Percentiles rank a stretch among this genome's conserved stretches.
phyloP scores from a whole-genome alignment of 192 early-diverging fungal species.

The Podila clonocystis region DNA sequence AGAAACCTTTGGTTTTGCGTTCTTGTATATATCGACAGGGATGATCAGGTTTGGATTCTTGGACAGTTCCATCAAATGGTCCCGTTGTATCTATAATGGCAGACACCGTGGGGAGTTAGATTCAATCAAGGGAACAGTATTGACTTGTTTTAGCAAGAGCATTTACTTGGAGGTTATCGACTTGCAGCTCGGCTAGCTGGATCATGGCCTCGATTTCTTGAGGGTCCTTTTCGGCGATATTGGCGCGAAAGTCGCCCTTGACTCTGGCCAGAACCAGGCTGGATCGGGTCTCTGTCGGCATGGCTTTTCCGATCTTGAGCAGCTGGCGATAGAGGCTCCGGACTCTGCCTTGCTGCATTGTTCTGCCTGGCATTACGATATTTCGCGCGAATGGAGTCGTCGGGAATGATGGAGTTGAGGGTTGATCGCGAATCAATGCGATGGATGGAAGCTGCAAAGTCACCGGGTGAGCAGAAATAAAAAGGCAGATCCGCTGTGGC shows the following conservation, averaged over 20 bases:
- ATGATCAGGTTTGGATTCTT: conserved; percentile 51
- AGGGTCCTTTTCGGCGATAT: conserved; percentile 30
- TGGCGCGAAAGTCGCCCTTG: conserved; percentile 39
- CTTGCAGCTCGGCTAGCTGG: conserved; percentile 43
- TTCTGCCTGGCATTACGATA: conserved; percentile 11
- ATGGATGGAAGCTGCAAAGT: too few relatives aligned
- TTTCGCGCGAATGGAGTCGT: not conserved
- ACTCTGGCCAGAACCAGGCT: conserved; percentile 39
- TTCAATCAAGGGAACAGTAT: not conserved
- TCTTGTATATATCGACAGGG: conserved; percentile 48
- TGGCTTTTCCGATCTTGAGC: conserved; percentile 41
- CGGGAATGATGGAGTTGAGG: not conserved
- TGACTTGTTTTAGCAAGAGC: too few relatives aligned
- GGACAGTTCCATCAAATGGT: conserved; percentile 39
- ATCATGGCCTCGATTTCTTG: conserved; percentile 41
- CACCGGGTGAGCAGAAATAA: too few relatives aligned
- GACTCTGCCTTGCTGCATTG: conserved; percentile 24
- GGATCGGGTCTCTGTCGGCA: conserved; percentile 45
- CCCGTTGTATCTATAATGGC: conserved; percentile 31
- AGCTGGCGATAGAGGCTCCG: conserved; percentile 24
- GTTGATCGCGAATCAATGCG: not conserved
- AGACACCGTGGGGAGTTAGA: not conserved
- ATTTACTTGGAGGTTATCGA: conserved; percentile 43
- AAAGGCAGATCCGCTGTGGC: not conserved
- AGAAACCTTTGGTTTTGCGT: conserved; percentile 41